phyloP scores from a whole-genome alignment of 129 eudicot genomes.

The Oenanthe sinensis region DNA sequence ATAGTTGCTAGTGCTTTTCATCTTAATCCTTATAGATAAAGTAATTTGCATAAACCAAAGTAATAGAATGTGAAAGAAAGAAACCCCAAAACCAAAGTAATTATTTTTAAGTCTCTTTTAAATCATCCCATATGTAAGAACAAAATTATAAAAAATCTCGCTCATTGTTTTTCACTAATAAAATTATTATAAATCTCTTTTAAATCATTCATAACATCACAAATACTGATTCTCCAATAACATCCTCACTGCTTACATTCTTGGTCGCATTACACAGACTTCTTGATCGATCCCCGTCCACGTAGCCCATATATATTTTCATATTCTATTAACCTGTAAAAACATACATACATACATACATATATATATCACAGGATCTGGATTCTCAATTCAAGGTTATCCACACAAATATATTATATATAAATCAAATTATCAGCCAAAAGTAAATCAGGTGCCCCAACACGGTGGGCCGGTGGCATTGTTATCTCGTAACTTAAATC shows the following conservation, averaged over 20 bases:
- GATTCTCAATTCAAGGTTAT: not conserved
- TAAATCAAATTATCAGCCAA: not conserved
- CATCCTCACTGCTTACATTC: not conserved
- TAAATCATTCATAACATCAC: too few relatives aligned
- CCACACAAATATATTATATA: not conserved
- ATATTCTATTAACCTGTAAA: too few relatives aligned
- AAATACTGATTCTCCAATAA: not conserved
- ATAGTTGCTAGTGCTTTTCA: not conserved
- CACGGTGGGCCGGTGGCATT: too few relatives aligned
- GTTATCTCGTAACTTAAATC: not conserved
- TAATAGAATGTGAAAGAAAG: too few relatives aligned
- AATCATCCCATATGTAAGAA: too few relatives aligned
- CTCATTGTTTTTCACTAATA: too few relatives aligned
- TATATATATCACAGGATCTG: not conserved
- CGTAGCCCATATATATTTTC: not conserved
- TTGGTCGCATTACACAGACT: conserved; percentile 9
- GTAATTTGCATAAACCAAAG: conserved; percentile 11
- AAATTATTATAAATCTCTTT: too few relatives aligned
- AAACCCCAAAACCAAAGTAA: conserved; percentile 19
- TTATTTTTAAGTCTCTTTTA: not conserved
- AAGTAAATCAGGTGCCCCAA: not conserved
- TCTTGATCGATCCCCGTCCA: too few relatives aligned
- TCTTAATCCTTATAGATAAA: not conserved
- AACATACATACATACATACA: too few relatives aligned
- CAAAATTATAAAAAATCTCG: too few relatives aligned